These are phyloP conservation scores for Fusarium abutilonis DNA, from an alignment of 2,329 filamentous ascomycete species.

Conservation along the genomic window DNA sequence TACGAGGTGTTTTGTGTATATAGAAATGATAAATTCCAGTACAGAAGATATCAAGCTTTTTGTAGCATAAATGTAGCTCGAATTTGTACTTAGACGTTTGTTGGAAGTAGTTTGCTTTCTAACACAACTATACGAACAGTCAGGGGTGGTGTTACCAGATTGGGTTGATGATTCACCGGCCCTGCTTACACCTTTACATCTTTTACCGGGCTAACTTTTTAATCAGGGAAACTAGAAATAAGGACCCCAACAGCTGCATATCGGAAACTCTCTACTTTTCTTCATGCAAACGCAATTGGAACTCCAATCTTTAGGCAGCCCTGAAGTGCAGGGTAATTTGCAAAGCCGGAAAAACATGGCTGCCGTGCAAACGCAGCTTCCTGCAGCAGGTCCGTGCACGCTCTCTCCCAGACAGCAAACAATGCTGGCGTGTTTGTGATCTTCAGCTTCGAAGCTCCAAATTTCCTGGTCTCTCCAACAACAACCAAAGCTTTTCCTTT, in stretches of 20 bases:
- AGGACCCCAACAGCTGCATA: too few relatives aligned
- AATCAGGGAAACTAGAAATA: background rate
- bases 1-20: background rate
- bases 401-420: constrained; percentile 29
- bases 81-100: too few relatives aligned
- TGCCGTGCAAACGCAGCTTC: constrained; percentile 18
- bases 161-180: too few relatives aligned
- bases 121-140: too few relatives aligned
- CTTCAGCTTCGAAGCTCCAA: constrained; percentile 43
- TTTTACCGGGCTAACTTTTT: too few relatives aligned
- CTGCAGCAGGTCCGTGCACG: constrained; percentile 34
- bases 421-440: constrained; percentile 35
- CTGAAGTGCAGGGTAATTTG: constrained; percentile 14
- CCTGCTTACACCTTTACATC: too few relatives aligned
- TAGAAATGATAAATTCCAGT: background rate
- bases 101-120: background rate
- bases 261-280: too few relatives aligned
- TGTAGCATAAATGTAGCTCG: too few relatives aligned
- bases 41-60: too few relatives aligned
- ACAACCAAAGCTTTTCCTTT: constrained; percentile 40
- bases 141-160: too few relatives aligned
- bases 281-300: too few relatives aligned
- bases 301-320: too few relatives aligned
- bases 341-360: constrained; percentile 32
- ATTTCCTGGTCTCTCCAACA: constrained; percentile 41